Percentiles rank a stretch among this genome's conserved stretches.
These are phyloP conservation scores for Penicillium salamii DNA, from an alignment of 495 filamentous ascomycete species.

Conservation along the genomic window DNA sequence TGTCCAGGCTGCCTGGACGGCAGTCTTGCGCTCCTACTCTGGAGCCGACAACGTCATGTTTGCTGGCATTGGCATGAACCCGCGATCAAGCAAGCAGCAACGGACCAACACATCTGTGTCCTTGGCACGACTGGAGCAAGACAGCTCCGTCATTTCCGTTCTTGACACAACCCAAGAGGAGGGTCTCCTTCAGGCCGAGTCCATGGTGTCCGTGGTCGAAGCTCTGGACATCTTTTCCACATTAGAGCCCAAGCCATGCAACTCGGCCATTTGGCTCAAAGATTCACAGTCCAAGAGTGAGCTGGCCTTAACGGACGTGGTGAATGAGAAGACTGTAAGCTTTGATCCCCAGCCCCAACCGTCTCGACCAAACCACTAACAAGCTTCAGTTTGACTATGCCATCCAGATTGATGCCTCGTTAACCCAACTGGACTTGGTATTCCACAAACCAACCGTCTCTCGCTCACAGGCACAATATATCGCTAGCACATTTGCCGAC, in stretches of 20 bases:
- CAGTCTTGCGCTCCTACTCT: conserved; percentile 44
- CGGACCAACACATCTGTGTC: conserved; percentile 10
- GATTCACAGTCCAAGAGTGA: conserved; percentile 8
- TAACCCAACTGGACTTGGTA: conserved; percentile 21
- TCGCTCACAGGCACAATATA: conserved; percentile 18
- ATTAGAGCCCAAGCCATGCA: conserved; percentile 15
- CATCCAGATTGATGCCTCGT: conserved; percentile 8
- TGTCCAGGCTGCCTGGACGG: conserved; percentile 46
- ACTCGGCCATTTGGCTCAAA: conserved; percentile 14
- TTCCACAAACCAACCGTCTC: conserved; percentile 26
- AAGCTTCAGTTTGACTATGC: conserved; percentile 9
- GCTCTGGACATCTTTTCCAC: conserved; percentile 11
- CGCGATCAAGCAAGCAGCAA: conserved; percentile 8
- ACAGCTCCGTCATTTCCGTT: conserved; percentile 7
- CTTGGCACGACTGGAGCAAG: conserved; percentile 7
- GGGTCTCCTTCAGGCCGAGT: conserved; percentile 8
- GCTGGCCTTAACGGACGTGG: conserved; percentile 7
- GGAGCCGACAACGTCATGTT: conserved; percentile 37
- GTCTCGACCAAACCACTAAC: background rate
- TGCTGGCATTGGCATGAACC: conserved; percentile 13
- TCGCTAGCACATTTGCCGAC: conserved; percentile 25
- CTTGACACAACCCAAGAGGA: conserved; percentile 5
- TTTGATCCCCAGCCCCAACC: background rate
- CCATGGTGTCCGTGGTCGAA: conserved; percentile 8
- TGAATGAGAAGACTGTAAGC: conserved; percentile 9